A percentile compares a stretch with the other conserved stretches of the same genome.
Evolutionary conservation across 371 early-diverging fungal species (phyloP).

Genomic region (Phascolomyces articulosus): DNA sequence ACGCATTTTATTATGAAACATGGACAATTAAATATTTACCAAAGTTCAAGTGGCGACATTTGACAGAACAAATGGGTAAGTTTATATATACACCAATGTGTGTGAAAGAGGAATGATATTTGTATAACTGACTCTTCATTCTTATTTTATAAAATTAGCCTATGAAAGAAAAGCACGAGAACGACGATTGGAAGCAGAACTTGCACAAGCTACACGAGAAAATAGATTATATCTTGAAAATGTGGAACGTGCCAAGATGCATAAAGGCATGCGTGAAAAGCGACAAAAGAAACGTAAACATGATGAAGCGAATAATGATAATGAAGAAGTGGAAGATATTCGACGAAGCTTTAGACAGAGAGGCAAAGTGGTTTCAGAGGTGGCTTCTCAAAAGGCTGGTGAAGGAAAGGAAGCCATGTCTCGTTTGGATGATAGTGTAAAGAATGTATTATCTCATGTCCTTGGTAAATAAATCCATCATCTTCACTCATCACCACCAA

Average conservation of each 20-base stretch:
- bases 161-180: constrained; percentile 83
- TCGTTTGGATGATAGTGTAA: constrained; percentile 30
- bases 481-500: too few relatives aligned
- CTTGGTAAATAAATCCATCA: constrained; percentile 34
- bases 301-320: constrained; percentile 16
- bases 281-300: constrained; percentile 46
- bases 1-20: constrained; percentile 85
- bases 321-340: constrained; percentile 24
- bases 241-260: constrained; percentile 86
- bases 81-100: not conserved
- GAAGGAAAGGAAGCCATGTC: constrained; percentile 26
- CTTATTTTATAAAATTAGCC: constrained; percentile 39
- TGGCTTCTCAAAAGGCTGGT: constrained; percentile 18
- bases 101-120: too few relatives aligned
- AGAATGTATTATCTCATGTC: constrained; percentile 44
- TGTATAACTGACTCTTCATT: not conserved
- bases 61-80: constrained; percentile 90
- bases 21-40: constrained; percentile 97
- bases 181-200: constrained; percentile 85
- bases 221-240: constrained; percentile 85
- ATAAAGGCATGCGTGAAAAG: constrained; percentile 68
- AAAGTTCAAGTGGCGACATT: constrained; percentile 95
- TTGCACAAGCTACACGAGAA: constrained; percentile 83
- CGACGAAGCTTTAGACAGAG: constrained; percentile 71
- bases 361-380: constrained; percentile 43